Percentiles rank a stretch among this genome's conserved stretches.
These are phyloP conservation scores for Cystofilobasidium macerans DNA, from an alignment of 768 basidiomycete species.

Conservation along the genomic window DNA sequence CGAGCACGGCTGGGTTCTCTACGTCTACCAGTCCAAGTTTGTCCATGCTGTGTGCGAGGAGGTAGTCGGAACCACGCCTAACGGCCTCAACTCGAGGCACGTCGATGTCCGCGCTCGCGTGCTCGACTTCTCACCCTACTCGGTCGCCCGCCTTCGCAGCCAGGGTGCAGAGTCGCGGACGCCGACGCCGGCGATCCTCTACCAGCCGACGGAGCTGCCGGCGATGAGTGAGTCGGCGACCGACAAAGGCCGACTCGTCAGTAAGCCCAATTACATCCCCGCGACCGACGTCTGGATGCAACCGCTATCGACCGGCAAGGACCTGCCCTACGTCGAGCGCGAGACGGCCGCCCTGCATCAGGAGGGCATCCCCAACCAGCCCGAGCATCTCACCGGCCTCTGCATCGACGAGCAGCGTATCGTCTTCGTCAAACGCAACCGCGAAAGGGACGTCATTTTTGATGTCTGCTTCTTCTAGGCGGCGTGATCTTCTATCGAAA, in stretches of 20 bases:
- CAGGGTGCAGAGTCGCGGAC: background rate
- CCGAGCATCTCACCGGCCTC: background rate
- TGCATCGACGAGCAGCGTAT: conserved; percentile 7
- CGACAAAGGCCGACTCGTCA: conserved; percentile 52
- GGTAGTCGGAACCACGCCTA: background rate
- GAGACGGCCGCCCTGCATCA: background rate
- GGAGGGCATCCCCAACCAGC: background rate
- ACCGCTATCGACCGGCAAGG: conserved; percentile 42
- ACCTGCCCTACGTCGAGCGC: conserved; percentile 5
- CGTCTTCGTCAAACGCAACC: background rate
- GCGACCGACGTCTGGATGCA: conserved; percentile 80
- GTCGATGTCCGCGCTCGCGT: conserved; percentile 16
- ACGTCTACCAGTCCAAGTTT: conserved; percentile 20
- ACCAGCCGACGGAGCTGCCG: background rate
- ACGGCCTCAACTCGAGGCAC: background rate
- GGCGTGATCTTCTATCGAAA: too few relatives aligned
- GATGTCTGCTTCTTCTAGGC: background rate
- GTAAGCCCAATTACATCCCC: conserved; percentile 84
- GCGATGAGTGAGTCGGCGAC: background rate
- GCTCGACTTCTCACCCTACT: conserved; percentile 26
- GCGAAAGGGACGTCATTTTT: background rate
- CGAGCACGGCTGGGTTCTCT: conserved; percentile 18
- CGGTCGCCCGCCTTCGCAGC: background rate
- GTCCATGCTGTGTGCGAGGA: conserved; percentile 17
- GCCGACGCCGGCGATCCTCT: background rate